phyloP scores from a whole-genome alignment of 306 rosid species.

The Castanea sativa region DNA sequence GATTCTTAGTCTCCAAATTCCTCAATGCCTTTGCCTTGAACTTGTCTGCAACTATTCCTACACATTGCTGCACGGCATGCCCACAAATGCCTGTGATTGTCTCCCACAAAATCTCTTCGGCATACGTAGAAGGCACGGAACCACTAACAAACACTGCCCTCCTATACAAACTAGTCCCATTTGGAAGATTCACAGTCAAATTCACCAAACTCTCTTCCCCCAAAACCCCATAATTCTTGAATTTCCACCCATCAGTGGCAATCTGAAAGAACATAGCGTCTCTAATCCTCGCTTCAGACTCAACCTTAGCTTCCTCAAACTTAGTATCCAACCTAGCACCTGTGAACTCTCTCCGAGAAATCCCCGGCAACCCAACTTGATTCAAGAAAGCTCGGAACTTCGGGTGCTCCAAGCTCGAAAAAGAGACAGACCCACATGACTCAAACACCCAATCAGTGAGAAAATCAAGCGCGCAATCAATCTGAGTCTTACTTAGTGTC shows the following conservation, averaged over 20 bases:
- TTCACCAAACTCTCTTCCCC: constrained; percentile 62
- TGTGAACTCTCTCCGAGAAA: constrained; percentile 57
- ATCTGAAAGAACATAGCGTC: constrained; percentile 95
- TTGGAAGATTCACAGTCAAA: constrained; percentile 77
- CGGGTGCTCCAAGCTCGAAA: constrained; percentile 75
- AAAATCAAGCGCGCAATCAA: constrained; percentile 65
- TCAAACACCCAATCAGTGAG: constrained; percentile 87
- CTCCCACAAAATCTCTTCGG: constrained; percentile 89
- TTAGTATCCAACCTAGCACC: constrained; percentile 53
- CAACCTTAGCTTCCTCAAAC: constrained; percentile 72
- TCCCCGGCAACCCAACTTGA: constrained; percentile 70
- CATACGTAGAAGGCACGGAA: constrained; percentile 68
- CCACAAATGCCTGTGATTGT: constrained; percentile 84
- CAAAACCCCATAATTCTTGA: constrained; percentile 27
- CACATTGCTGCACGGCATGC: constrained; percentile 69
- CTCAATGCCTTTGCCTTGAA: constrained; percentile 76
- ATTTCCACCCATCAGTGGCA: constrained; percentile 80
- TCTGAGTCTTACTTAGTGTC: constrained; percentile 57
- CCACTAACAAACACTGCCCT: constrained; percentile 66
- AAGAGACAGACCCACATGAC: constrained; percentile 76
- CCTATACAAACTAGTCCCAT: constrained; percentile 88
- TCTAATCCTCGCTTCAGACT: constrained; percentile 71
- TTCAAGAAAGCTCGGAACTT: constrained; percentile 79
- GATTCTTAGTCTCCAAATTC: constrained; percentile 77
- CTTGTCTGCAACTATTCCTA: constrained; percentile 88